Percentiles rank a stretch among this genome's conserved stretches.
phyloP scores from a whole-genome alignment of 495 filamentous ascomycete genomes.

The Neurospora terricola region DNA sequence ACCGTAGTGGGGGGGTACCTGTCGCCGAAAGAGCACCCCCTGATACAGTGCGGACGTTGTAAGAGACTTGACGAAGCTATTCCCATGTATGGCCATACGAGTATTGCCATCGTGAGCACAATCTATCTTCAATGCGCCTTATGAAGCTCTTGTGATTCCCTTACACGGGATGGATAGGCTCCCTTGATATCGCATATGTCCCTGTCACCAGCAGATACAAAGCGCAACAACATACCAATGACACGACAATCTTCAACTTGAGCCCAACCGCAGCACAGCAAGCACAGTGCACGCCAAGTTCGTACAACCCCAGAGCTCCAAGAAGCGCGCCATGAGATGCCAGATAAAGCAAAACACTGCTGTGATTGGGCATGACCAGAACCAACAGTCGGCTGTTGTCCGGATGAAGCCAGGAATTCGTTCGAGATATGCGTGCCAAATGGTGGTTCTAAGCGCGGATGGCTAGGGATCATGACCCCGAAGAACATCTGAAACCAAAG shows the following conservation, averaged over 20 bases:
- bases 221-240: neutral
- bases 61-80: neutral
- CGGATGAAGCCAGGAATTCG: neutral
- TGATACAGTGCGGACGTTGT: neutral
- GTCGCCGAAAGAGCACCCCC: neutral
- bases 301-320: neutral
- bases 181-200: neutral
- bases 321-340: neutral
- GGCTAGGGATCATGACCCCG: neutral
- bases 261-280: neutral
- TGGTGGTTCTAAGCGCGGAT: neutral
- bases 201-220: neutral
- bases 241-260: neutral
- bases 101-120: neutral
- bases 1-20: neutral
- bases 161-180: neutral
- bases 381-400: neutral
- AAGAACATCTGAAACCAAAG: neutral
- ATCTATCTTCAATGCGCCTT: neutral
- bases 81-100: neutral
- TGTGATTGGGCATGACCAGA: neutral
- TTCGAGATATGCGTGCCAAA: neutral
- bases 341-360: neutral
- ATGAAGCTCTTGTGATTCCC: neutral
- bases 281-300: neutral